A percentile compares a stretch with the other conserved stretches of the same genome.
These are phyloP conservation scores for Scenedesmus sp. DNA, from an alignment of 163 green algal genomes.

Conservation along the genomic window DNA sequence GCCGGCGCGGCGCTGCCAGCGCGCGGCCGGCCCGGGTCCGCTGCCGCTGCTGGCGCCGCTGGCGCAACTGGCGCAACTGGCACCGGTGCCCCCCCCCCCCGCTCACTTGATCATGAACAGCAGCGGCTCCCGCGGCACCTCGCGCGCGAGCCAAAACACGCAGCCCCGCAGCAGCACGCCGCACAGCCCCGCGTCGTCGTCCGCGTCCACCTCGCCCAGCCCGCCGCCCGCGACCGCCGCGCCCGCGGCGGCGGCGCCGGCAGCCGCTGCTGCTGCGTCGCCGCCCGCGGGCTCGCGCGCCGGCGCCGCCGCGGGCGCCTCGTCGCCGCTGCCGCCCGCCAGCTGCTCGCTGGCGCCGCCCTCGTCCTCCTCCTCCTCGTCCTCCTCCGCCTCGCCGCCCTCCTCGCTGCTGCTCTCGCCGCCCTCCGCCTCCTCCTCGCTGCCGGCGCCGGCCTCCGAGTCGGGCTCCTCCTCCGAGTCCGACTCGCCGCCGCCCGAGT, in stretches of 20 bases:
- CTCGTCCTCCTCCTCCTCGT: slow-evolving; percentile 21
- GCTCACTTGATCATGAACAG: slow-evolving; percentile 75
- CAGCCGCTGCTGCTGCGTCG: slow-evolving; percentile 35
- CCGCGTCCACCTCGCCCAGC: slow-evolving; percentile 48
- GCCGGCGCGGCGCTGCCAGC: background rate
- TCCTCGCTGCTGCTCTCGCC: slow-evolving; percentile 10
- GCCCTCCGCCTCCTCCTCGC: slow-evolving; percentile 44
- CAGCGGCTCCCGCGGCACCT: slow-evolving; percentile 84
- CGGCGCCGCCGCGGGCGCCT: slow-evolving; percentile 5
- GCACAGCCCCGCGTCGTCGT: slow-evolving; percentile 81
- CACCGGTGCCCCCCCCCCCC: background rate
- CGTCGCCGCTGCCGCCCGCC: background rate
- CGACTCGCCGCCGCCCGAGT: slow-evolving; percentile 31
- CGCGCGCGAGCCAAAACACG: slow-evolving; percentile 92
- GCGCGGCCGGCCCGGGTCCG: background rate
- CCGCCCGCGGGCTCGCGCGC: slow-evolving; percentile 46
- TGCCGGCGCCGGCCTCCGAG: slow-evolving; percentile 39
- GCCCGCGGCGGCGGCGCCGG: slow-evolving; percentile 9
- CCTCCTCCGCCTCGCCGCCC: background rate
- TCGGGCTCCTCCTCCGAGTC: slow-evolving; percentile 47
- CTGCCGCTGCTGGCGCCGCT: slow-evolving; percentile 2
- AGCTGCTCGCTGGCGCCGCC: slow-evolving; percentile 13
- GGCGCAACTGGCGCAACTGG: background rate
- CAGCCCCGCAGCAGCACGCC: slow-evolving; percentile 90
- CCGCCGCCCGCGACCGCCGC: slow-evolving; percentile 55